These are phyloP conservation scores for Emergomyces orientalis DNA, from an alignment of 2,329 filamentous ascomycete species.

Conservation along the genomic window DNA sequence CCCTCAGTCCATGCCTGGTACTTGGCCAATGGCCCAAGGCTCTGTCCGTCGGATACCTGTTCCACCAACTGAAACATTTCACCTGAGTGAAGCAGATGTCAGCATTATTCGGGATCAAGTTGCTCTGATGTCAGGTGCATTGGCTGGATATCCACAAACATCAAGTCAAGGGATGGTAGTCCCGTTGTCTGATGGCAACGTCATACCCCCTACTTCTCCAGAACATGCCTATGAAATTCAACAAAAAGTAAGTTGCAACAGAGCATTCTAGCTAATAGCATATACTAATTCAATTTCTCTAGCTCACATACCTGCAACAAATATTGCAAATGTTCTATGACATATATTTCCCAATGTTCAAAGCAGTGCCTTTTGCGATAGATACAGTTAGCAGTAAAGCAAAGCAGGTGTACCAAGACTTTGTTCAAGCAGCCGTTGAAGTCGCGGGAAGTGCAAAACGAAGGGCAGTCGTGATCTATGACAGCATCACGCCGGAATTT, in stretches of 20 bases:
- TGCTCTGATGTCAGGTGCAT: conserved; percentile 5
- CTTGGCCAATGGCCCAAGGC: neutral
- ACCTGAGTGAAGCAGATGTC: neutral
- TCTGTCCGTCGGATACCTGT: neutral
- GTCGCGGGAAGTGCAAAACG: conserved; percentile 4
- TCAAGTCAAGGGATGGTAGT: conserved; percentile 1
- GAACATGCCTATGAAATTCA: neutral
- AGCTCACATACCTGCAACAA: neutral
- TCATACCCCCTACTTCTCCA: neutral
- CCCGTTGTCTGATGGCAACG: neutral
- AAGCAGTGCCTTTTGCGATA: neutral
- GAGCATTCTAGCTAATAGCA: neutral
- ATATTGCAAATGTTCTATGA: neutral
- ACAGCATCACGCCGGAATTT: neutral
- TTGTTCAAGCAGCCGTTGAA: neutral
- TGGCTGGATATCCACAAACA: neutral
- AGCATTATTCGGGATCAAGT: conserved; percentile 4
- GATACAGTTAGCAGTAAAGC: neutral
- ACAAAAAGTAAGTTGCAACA: neutral
- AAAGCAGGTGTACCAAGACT: neutral
- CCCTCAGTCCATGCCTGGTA: neutral
- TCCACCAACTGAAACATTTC: conserved; percentile 4
- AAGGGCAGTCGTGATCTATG: conserved; percentile 5
- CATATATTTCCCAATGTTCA: neutral
- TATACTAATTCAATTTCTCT: neutral